Conservation (phyloP, 441 rosid species). For the Iberis amara region DNA sequence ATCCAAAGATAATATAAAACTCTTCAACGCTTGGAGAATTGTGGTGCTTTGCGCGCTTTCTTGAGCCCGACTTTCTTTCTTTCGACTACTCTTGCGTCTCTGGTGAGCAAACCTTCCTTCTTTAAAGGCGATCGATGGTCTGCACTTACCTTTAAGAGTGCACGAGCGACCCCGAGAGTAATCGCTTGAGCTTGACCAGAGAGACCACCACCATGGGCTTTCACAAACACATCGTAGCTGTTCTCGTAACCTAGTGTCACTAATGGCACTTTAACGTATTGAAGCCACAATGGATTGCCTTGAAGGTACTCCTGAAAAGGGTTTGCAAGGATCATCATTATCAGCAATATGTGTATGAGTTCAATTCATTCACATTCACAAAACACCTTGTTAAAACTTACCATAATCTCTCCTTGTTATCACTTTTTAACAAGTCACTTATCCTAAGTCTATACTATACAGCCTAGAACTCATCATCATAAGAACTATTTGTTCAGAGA, state of each 20-base stretch:
- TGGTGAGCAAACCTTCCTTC: slow-evolving; percentile 75
- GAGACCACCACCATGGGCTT: slow-evolving; percentile 93
- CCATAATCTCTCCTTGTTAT: not conserved
- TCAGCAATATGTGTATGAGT: not conserved
- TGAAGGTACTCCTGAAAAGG: slow-evolving; percentile 79
- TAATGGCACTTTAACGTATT: slow-evolving; percentile 73
- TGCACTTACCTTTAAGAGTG: slow-evolving; percentile 69
- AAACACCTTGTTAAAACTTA: not conserved
- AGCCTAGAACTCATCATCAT: not conserved
- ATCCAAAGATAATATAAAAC: not conserved
- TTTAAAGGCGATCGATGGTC: slow-evolving; percentile 67
- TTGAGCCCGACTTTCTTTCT: slow-evolving; percentile 93
- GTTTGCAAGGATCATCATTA: slow-evolving; percentile 18
- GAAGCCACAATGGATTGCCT: slow-evolving; percentile 92
- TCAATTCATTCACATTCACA: not conserved
- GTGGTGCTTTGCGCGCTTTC: slow-evolving; percentile 95
- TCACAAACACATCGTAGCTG: slow-evolving; percentile 60
- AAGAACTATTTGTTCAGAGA: not conserved
- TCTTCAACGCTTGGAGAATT: slow-evolving; percentile 72
- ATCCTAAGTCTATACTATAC: not conserved
- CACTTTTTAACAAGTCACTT: not conserved
- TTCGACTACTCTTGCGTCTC: slow-evolving; percentile 89
- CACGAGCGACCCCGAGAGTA: slow-evolving; percentile 82
- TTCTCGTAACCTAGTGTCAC: slow-evolving; percentile 66
- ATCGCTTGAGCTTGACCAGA: slow-evolving; percentile 97